Evolutionary conservation across 2,329 filamentous ascomycete species (phyloP), one percentile per base, ranked within the genome.

Genomic region (Setomelanomma holmii): DNA sequence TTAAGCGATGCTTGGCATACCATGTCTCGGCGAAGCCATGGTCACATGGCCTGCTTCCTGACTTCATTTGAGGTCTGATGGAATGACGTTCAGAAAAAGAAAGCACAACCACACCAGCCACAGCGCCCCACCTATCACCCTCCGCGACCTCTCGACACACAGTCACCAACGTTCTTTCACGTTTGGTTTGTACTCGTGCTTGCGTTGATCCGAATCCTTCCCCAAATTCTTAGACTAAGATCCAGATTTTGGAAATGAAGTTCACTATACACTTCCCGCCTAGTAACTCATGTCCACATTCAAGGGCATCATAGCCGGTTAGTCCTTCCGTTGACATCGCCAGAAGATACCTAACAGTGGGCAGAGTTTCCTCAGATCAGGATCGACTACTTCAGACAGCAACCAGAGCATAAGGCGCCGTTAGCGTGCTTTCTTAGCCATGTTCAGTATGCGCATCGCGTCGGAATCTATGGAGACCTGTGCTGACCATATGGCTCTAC

Each of bases 361-460:
- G 7, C 46, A 75, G 91, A 96, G 68, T 96, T 96, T 61, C 90
- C 90, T 4, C 84, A 87, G 35, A 92, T 96, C 53, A 80, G 87
- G 64, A 87, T 97, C 59, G 93, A 97, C 75, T 91, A 87, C 77
- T 97, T 97, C 65, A 85, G 90, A 20, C 77, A 76, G 14, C 79
- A 81, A 40, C 76, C 79, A 4, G 78, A 78, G 5, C 75, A 75
- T 14, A 81, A 76, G 14, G 82, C 89, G 4, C 89, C 91, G 0
- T 75, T 95, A 49, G 92, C 90, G 14, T 95, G 89, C 72, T 96
- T 98, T 69, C 80, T 98, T 21, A 96, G 90, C 73, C 93, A 98
- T 82, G 86, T 96, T 2, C 93, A 97, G 36, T 40, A 21, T 21
- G 36, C 36, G 19, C 16, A 20, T 20, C 5, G 7, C 14, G 8